phyloP scores from a whole-genome alignment of 768 basidiomycete species.

The Trametes maxima region DNA sequence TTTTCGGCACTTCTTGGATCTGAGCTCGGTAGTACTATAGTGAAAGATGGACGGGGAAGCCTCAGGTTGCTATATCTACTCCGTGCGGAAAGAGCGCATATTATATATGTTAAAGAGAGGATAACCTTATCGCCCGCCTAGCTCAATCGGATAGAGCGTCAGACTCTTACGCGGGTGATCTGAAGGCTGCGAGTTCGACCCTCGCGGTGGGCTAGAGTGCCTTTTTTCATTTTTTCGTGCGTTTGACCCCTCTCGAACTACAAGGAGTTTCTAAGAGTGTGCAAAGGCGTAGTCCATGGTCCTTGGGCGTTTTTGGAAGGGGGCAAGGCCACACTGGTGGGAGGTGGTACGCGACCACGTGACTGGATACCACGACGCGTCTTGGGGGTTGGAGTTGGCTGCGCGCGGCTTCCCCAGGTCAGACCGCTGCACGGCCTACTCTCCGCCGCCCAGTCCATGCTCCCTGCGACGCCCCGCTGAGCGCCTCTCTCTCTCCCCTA shows the following conservation, averaged over 20 bases:
- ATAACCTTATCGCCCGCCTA: constrained; percentile 15
- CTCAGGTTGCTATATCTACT: no score
- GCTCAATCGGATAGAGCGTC: constrained; percentile 44
- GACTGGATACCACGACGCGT: constrained; percentile 1
- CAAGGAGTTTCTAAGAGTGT: background rate
- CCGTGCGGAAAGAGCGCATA: no score
- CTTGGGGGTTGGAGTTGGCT: constrained; percentile 5
- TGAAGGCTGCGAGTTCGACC: constrained; percentile 69
- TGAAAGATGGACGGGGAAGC: no score
- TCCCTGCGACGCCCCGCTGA: background rate
- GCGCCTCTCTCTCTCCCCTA: background rate
- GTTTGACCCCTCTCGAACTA: background rate
- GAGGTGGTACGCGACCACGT: constrained; percentile 4
- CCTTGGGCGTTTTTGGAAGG: background rate
- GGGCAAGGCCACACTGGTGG: background rate
- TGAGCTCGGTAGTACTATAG: no score
- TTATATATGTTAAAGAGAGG: no score
- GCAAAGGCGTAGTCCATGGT: background rate
- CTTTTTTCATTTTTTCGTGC: background rate
- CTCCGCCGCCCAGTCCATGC: background rate
- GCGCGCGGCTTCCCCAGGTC: constrained; percentile 1
- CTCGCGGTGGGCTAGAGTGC: constrained; percentile 58
- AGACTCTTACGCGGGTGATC: constrained; percentile 57
- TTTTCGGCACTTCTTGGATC: no score
- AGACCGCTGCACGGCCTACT: background rate